phyloP scores from a whole-genome alignment of 164 flowering plant genomes.

The Nymphaea colorata region DNA sequence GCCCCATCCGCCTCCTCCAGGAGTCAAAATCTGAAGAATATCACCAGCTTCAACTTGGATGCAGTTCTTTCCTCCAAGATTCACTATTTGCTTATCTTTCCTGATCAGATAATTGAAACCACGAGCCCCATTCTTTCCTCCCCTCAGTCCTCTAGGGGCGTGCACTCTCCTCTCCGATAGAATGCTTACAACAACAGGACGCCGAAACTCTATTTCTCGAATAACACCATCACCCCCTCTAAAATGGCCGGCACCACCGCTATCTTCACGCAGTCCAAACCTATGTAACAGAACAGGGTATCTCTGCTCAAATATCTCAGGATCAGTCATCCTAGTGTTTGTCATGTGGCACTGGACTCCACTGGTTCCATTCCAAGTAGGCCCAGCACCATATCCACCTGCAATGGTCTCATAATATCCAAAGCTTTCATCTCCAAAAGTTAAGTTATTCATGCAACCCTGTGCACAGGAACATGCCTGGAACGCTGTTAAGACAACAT shows the following conservation, averaged over 20 bases:
- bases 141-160: conserved; percentile 87
- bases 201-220: conserved; percentile 83
- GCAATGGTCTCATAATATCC: conserved; percentile 98
- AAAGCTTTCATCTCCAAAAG: conserved; percentile 86
- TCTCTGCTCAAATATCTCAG: conserved; percentile 95
- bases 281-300: conserved; percentile 80
- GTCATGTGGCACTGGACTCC: conserved; percentile 99
- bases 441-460: conserved; percentile 98
- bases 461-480: conserved; percentile 98
- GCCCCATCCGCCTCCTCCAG: conserved; percentile 99
- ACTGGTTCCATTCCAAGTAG: conserved; percentile 90
- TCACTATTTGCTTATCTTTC: conserved; percentile 48
- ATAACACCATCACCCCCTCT: conserved; percentile 92
- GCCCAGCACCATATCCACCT: conserved; percentile 98
- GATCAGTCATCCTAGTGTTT: conserved; percentile 95
- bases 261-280: conserved; percentile 69
- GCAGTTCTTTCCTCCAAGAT: conserved; percentile 91
- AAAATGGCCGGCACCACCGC: conserved; percentile 78
- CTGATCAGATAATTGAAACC: conserved; percentile 72
- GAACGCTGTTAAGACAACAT: conserved; percentile 86
- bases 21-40: conserved; percentile 73
- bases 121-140: conserved; percentile 76
- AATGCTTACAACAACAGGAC: conserved; percentile 78
- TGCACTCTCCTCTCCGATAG: conserved; percentile 95
- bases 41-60: conserved; percentile 71